A percentile compares a stretch with the other conserved stretches of the same genome.
Conservation (phyloP, 139 green algal genomes). For the Tetradesmus obliquus region DNA sequence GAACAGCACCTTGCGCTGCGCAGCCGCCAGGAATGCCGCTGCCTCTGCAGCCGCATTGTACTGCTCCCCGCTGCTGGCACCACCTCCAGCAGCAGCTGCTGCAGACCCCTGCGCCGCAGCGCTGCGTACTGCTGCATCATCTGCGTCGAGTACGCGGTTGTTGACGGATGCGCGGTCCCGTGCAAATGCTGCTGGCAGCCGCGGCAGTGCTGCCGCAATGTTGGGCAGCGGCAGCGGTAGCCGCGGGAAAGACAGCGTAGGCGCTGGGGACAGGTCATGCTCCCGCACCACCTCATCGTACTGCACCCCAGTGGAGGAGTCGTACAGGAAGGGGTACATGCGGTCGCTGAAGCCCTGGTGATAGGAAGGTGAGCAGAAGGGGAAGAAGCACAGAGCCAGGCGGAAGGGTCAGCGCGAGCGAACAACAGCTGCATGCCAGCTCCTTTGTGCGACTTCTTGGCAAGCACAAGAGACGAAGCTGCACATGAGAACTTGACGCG, state of each 20-base stretch:
- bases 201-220: not conserved
- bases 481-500: too few relatives aligned
- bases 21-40: not conserved
- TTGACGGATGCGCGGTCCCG: not conserved
- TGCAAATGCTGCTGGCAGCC: not conserved
- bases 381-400: not conserved
- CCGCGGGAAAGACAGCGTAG: not conserved
- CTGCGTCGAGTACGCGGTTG: not conserved
- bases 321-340: conserved; percentile 38
- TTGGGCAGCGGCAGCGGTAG: not conserved
- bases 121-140: not conserved
- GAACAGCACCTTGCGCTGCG: conserved; percentile 41
- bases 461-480: too few relatives aligned
- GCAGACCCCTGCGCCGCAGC: not conserved
- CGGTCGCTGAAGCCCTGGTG: conserved; percentile 41
- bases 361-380: not conserved
- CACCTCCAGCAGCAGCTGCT: not conserved
- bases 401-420: not conserved
- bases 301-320: conserved; percentile 15
- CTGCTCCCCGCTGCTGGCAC: not conserved
- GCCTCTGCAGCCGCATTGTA: conserved; percentile 11
- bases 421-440: too few relatives aligned
- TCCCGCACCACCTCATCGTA: conserved; percentile 32
- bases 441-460: too few relatives aligned
- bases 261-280: not conserved